Conservation (phyloP, 495 filamentous ascomycete genomes). For the Echria macrotheca region DNA sequence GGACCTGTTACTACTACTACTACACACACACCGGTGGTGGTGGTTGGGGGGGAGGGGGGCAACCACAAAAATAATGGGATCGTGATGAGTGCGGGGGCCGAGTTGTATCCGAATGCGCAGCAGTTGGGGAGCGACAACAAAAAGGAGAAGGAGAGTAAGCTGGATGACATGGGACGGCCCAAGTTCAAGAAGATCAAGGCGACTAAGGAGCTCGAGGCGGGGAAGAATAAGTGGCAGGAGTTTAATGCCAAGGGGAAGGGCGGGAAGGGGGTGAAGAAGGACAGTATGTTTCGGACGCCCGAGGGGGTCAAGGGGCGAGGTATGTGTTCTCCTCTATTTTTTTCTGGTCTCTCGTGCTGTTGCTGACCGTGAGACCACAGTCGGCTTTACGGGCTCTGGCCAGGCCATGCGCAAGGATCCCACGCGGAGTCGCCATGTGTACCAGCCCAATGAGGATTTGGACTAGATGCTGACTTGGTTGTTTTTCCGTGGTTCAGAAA, state of each 20-base stretch:
- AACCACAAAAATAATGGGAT: no score
- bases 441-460: slow-evolving; percentile 75
- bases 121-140: slow-evolving; percentile 54
- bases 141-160: slow-evolving; percentile 16
- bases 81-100: slow-evolving; percentile 75
- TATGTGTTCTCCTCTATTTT: slow-evolving; percentile 31
- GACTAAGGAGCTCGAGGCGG: slow-evolving; percentile 79
- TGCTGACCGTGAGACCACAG: slow-evolving; percentile 49
- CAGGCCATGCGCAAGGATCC: slow-evolving; percentile 91
- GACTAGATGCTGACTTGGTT: slow-evolving; percentile 38
- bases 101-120: slow-evolving; percentile 76
- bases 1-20: no score
- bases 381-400: slow-evolving; percentile 93
- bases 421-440: slow-evolving; percentile 75
- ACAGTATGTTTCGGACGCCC: slow-evolving; percentile 94
- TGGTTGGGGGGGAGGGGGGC: slow-evolving; percentile 21
- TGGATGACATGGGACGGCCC: slow-evolving; percentile 37
- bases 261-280: slow-evolving; percentile 72
- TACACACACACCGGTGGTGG: no score
- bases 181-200: slow-evolving; percentile 76
- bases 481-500: slow-evolving; percentile 18
- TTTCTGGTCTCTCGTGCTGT: no score
- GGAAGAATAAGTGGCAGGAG: slow-evolving; percentile 92
- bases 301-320: slow-evolving; percentile 82
- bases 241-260: slow-evolving; percentile 76